Evolutionary conservation across 1,284 basidiomycete genomes (phyloP), one percentile per base, ranked within the genome.

Genomic region (Malassezia dermatis): DNA sequence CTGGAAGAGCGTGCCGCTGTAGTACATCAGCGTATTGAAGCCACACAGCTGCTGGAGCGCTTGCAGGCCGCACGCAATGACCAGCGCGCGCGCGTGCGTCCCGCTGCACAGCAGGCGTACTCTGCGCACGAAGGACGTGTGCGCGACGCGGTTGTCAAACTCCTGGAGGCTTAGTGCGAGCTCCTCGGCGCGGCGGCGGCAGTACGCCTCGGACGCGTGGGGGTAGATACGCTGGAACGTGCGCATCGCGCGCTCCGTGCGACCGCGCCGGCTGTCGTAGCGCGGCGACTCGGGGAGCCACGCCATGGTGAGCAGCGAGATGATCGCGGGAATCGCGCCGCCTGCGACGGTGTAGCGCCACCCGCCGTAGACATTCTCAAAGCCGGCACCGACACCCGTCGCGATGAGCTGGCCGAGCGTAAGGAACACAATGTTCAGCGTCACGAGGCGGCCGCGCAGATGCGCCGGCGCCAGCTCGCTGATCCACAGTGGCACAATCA

Each of bases 21-120:
- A 76, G 63, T 76, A 75, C 63, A 70, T 75, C 27, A 77, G 60
- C 12, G 72, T 73, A 60, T 77, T 77, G 66, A 76, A 76, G 15
- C 76, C 76, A 32, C 67, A 72, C 1, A 75, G 63, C 57, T 77
- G 76, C 53, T 66, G 63, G 48, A 60, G 51, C 26, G 62, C 55
- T 31, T 66, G 64, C 11, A 71, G 50, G 13, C 59, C 61, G 44
- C 58, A 60, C 13, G 67, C 65, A 23, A 64, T 35, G 19, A 52
- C 47, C 15, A 51, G 56, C 15, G 55, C 51, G n/a, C 60, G 53
- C 40, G 48, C 45, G 30, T 48, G 43, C 23, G 44, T 24, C 13
- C 52, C 54, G 7, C 35, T 44, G 19, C 58, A 10, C 23, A 56
- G 39, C 24, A 40, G 17, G 8, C 52, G 50, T 8, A 53, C 8